Base-by-base conservation (phyloP, 495 filamentous ascomycete genomes). In the Parathielavia hyrcaniae region DNA sequence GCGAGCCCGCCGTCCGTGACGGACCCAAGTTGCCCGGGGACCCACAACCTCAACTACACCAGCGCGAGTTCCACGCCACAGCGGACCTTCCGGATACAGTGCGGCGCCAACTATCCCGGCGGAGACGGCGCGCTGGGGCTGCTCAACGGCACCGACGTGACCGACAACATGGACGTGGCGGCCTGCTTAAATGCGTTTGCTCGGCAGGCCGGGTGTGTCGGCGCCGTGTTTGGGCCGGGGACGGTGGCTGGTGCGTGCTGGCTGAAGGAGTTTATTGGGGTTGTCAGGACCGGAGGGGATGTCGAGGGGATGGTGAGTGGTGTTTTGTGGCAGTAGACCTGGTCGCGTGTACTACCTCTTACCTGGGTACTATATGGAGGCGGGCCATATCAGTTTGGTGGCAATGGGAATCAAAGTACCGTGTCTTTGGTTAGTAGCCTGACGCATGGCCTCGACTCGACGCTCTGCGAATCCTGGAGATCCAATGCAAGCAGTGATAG, bases 261-360 rank as follows among this genome's bases (percentile, higher is more conserved):
- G 62, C 47, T 67, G 44, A 67, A 67, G 55, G 30, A 65, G 57
- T 65, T 45, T 45, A n/a, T 63, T 4, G 58, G 55, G 12, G 39
- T 41, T 11, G 22, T 47, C 12, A 5, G 32, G 50, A 52, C 48
- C 0, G 32, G 7, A 3, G 50, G 23, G 13, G 16, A 8, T 5
- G 44, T 8, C 10, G 16, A 17, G 12, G 50, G 45, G 17, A 40
- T 49, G 43, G 54, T 60, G 39, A 59, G 53, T 13, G 63, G 56
- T 0, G 34, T 65, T 17, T 44, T 65, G 41, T 59, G 60, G 45
- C 45, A 47, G 30, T 38, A 49, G 12, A n/a, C 30, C 4, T 11
- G 36, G 36, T 6, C 26, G 26, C 26, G 3, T 3, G 26, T 3
- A 30, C 26, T 30, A 30, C 26, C n/a, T n/a, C n/a, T n/a, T n/a